These are phyloP conservation scores for Nitzschia sp. DNA, from an alignment of 108 stramenopile genomes.

Conservation along the genomic window DNA sequence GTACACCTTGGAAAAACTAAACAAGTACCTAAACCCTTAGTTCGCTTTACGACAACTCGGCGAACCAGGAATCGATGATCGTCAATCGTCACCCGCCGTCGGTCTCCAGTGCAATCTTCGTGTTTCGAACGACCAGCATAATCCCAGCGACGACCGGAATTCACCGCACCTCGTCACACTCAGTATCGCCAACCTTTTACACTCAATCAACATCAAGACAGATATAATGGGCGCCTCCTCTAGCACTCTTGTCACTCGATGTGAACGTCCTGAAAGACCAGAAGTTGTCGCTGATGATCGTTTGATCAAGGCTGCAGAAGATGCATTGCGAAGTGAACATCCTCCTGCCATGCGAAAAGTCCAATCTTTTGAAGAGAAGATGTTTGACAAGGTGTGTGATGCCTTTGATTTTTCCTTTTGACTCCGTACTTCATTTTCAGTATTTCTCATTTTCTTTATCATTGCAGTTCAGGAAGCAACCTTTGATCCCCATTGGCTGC, in stretches of 20 bases:
- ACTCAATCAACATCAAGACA: background rate
- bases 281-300: too few species aligned
- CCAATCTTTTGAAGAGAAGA: constrained; percentile 72
- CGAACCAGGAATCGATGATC: too few species aligned
- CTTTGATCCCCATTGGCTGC: constrained; percentile 85
- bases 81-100: too few species aligned
- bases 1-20: too few species aligned
- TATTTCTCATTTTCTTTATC: too few species aligned
- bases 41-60: too few species aligned
- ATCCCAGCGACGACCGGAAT: too few species aligned
- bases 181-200: background rate
- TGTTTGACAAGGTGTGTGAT: constrained; percentile 70
- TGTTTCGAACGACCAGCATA: too few species aligned
- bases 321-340: background rate
- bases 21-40: too few species aligned
- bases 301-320: background rate
- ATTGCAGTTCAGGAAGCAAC: constrained; percentile 69
- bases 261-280: constrained; percentile 9
- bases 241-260: constrained; percentile 18
- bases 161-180: background rate
- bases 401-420: background rate
- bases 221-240: constrained; percentile 27
- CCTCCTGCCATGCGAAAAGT: constrained; percentile 47
- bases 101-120: too few species aligned
- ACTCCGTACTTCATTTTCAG: background rate